Percentiles rank a stretch among this genome's conserved stretches.
These are phyloP conservation scores for Rubroshorea leprosula DNA, from an alignment of 345 rosid species.

Conservation along the genomic window DNA sequence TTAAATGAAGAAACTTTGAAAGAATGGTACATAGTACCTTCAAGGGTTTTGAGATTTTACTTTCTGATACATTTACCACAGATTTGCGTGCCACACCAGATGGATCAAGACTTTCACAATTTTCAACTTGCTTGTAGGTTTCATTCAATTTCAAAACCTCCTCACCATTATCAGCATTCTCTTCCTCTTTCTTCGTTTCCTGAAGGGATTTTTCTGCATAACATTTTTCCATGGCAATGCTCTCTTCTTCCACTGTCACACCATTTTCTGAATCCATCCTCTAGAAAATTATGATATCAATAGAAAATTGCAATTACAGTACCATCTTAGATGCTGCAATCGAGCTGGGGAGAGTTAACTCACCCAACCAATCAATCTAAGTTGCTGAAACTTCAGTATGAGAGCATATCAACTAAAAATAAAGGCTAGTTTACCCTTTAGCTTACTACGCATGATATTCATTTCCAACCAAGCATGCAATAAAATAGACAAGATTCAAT, in stretches of 20 bases:
- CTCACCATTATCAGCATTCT: constrained; percentile 17
- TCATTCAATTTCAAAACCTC: constrained; percentile 18
- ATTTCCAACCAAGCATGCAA: neutral
- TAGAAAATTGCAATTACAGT: constrained; percentile 10
- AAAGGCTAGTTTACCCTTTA: neutral
- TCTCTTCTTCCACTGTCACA: constrained; percentile 31
- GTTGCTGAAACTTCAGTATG: no score
- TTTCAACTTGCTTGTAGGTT: constrained; percentile 24
- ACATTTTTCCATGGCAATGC: constrained; percentile 22
- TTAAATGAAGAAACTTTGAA: constrained; percentile 13
- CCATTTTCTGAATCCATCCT: constrained; percentile 60
- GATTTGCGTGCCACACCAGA: constrained; percentile 23
- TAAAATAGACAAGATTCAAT: neutral
- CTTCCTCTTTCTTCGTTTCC: constrained; percentile 34
- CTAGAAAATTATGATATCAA: constrained; percentile 6
- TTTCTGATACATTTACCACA: constrained; percentile 27
- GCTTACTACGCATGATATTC: no score
- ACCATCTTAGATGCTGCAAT: neutral
- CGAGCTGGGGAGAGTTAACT: neutral
- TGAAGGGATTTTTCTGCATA: constrained; percentile 24
- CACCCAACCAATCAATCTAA: neutral
- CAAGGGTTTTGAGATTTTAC: constrained; percentile 30
- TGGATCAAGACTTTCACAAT: constrained; percentile 25
- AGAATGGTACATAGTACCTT: constrained; percentile 40
- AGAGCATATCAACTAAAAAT: neutral